phyloP scores from a whole-genome alignment of 108 stramenopile species.

The Stephanodiscus triporus region DNA sequence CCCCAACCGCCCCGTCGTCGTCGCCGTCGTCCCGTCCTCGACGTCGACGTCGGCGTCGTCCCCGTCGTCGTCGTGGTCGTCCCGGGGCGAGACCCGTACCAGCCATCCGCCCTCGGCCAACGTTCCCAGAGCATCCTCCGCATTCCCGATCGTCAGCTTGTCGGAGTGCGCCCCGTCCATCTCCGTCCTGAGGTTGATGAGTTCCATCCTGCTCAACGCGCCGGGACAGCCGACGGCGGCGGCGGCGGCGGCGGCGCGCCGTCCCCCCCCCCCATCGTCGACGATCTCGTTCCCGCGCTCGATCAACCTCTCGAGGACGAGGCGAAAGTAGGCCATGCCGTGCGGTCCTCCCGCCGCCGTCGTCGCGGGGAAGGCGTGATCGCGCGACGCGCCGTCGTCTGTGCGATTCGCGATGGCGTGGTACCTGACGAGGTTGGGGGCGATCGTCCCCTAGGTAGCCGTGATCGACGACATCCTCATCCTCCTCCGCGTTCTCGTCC shows the following conservation, averaged over 20 bases:
- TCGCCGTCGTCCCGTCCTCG: conserved; percentile 8
- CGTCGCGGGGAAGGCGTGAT: conserved; percentile 25
- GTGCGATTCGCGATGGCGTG: conserved; percentile 64
- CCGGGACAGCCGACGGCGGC: conserved; percentile 32
- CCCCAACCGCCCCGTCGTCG: conserved; percentile 3
- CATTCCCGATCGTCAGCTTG: conserved; percentile 48
- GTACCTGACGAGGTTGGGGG: conserved; percentile 37
- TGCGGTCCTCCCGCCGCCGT: conserved; percentile 42
- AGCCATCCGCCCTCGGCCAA: conserved; percentile 49
- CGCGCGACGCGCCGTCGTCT: conserved; percentile 49
- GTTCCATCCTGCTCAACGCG: conserved; percentile 48
- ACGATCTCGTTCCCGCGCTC: conserved; percentile 23
- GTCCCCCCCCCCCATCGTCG: no score
- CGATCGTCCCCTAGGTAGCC: no score
- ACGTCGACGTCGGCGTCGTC: background rate
- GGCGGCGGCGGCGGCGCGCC: background rate
- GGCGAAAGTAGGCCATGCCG: conserved; percentile 59
- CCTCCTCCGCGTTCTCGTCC: background rate
- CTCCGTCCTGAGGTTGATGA: conserved; percentile 65
- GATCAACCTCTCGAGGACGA: conserved; percentile 57
- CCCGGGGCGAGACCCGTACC: conserved; percentile 43
- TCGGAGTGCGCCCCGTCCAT: conserved; percentile 52
- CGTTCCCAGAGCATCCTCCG: conserved; percentile 39
- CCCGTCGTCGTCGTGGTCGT: conserved; percentile 16
- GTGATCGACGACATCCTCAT: no score